phyloP scores from a whole-genome alignment of 2,329 filamentous ascomycete genomes.

The Coniochaeta ligniaria region DNA sequence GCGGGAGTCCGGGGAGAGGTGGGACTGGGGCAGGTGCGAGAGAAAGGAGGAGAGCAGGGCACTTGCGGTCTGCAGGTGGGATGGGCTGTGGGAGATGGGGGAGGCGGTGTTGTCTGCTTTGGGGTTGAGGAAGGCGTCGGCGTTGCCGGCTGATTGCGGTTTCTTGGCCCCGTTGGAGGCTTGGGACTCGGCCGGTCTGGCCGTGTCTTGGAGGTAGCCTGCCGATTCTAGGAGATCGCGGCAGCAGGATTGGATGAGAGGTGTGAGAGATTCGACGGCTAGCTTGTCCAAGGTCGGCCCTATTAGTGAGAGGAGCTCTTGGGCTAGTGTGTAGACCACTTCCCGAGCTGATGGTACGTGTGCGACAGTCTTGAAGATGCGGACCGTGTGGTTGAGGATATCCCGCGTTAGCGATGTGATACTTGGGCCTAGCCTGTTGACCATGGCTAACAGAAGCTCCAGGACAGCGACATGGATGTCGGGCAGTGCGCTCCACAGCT shows the following conservation, averaged over 20 bases:
- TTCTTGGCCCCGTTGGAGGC: constrained; percentile 21
- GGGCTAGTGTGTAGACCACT: constrained; percentile 52
- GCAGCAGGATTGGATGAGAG: constrained; percentile 63
- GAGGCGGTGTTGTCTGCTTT: constrained; percentile 21
- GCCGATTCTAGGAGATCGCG: constrained; percentile 58
- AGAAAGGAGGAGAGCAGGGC: constrained; percentile 57
- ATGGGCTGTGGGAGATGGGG: constrained; percentile 20
- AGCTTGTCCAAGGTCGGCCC: constrained; percentile 62
- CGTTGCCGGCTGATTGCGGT: constrained; percentile 42
- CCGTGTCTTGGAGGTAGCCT: constrained; percentile 36
- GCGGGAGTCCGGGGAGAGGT: constrained; percentile 64
- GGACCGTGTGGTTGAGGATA: constrained; percentile 63
- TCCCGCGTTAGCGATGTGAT: constrained; percentile 54
- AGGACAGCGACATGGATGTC: constrained; percentile 68
- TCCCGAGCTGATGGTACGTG: constrained; percentile 47
- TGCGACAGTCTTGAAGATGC: constrained; percentile 58
- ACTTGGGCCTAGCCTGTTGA: constrained; percentile 49
- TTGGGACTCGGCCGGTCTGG: constrained; percentile 20
- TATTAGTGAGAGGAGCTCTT: constrained; percentile 49
- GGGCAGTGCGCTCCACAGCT: constrained; percentile 67
- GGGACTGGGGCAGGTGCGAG: constrained; percentile 54
- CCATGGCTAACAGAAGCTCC: constrained; percentile 49
- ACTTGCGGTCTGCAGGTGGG: constrained; percentile 50
- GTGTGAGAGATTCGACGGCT: constrained; percentile 54
- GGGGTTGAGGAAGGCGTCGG: constrained; percentile 60